A percentile compares a stretch with the other conserved stretches of the same genome.
Conservation (phyloP, 2,329 filamentous ascomycete genomes). For the Aspergillus pseudoterreus region DNA sequence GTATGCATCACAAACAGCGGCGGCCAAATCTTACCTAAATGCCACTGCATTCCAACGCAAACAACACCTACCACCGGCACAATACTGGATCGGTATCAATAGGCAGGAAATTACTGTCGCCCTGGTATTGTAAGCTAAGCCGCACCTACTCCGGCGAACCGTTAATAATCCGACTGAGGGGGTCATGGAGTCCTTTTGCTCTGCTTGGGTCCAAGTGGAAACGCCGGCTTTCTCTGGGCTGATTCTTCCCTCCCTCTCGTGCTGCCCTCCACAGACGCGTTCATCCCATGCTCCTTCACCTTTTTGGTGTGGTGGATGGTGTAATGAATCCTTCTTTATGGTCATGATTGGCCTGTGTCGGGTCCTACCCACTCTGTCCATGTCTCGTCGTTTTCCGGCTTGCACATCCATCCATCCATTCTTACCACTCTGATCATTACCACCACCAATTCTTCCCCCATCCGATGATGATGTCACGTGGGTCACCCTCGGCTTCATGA, state of each 20-base stretch:
- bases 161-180: conserved; percentile 11
- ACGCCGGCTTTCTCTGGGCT: conserved; percentile 12
- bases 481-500: conserved; percentile 4
- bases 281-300: not conserved
- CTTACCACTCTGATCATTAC: not conserved
- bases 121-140: conserved; percentile 10
- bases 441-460: not conserved
- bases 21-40: conserved; percentile 4
- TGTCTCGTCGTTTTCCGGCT: not conserved
- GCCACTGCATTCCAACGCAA: conserved; percentile 10
- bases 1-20: conserved; percentile 5
- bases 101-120: not conserved
- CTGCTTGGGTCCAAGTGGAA: conserved; percentile 13
- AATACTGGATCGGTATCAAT: conserved; percentile 11
- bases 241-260: conserved; percentile 3
- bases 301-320: not conserved
- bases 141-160: not conserved
- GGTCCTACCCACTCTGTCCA: not conserved
- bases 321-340: not conserved
- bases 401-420: not conserved
- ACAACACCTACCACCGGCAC: conserved; percentile 9
- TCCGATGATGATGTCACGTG: conserved; percentile 22
- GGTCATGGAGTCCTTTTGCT: conserved; percentile 5
- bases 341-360: too few species aligned
- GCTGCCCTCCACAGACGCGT: not conserved